Base-by-base conservation (phyloP, 306 rosid species). In the Quercus aquifolioides region DNA sequence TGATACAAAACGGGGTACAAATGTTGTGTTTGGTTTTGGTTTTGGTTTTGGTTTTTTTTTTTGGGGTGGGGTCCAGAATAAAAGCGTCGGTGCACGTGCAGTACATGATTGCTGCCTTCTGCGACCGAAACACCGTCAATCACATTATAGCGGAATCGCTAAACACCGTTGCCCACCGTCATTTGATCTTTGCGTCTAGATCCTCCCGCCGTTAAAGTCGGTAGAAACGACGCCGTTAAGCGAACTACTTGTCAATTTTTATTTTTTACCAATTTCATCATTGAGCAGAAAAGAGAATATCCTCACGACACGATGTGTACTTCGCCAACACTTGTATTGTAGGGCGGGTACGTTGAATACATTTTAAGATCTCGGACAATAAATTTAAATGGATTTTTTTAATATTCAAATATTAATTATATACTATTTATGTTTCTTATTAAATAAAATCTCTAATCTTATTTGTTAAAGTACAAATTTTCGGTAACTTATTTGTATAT, bases 41-140 rank as follows among this genome's bases (percentile, higher is more conserved):
- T 38, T 38, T 33, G 38, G 38, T 33, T 5, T 38, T 38, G 1
- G 1, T 38, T 35, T 35, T 35, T 6, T 33, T 33, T 35, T 35
- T 35, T 35, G 9, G 1, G 15, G 76, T 46, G 82, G 86, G 69
- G 38, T 10, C 84, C 79, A 21, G 19, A 14, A 4, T 38, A 23
- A 38, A n/a, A 73, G 76, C 82, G 88, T 88, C 89, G 94, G 89
- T 91, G 92, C 89, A 79, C 82, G 83, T 80, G 83, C 63, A 15
- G 3, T n/a, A 58, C 84, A 62, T 73, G 59, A 79, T 70, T 63
- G 30, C 58, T 69, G 30, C 58, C 14, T 5, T 73, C 46, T 49
- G 9, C 25, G 15, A 25, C 38, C 9, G 17, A 20, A 46, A 51
- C 69, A 67, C 35, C 69, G 68, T 78, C 13, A 20, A 71, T 17